Percentiles rank a stretch among this genome's conserved stretches.
These are phyloP conservation scores for Elsinoe perseae DNA, from an alignment of 2,329 filamentous ascomycete genomes.

Conservation along the genomic window DNA sequence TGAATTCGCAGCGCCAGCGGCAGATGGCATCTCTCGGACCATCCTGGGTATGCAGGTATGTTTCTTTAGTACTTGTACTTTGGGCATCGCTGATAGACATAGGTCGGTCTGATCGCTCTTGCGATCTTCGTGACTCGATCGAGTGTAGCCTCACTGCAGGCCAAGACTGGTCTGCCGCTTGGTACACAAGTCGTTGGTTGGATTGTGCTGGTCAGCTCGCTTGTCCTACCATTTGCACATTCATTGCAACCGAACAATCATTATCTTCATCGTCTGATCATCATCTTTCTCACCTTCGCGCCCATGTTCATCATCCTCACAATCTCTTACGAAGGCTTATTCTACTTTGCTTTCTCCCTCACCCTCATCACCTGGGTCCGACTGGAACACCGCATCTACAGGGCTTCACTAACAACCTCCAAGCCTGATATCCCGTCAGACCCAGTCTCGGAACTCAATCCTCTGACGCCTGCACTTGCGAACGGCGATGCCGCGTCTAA, in stretches of 20 bases:
- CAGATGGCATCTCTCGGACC: conserved; percentile 46
- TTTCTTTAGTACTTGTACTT: conserved; percentile 4
- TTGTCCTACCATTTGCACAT: conserved; percentile 75
- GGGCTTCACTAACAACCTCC: conserved; percentile 19
- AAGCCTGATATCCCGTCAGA: conserved; percentile 24
- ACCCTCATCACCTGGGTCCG: conserved; percentile 82
- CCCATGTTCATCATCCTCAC: conserved; percentile 93
- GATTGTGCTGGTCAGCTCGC: conserved; percentile 65
- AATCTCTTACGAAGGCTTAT: conserved; percentile 93
- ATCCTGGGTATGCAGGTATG: conserved; percentile 60
- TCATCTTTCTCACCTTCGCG: conserved; percentile 87
- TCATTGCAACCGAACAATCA: conserved; percentile 71
- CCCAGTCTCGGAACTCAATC: conserved; percentile 22
- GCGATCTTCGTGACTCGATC: conserved; percentile 81
- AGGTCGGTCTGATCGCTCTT: conserved; percentile 69
- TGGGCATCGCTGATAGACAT: conserved; percentile 16
- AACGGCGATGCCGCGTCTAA: conserved; percentile 29
- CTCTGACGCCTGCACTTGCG: conserved; percentile 29
- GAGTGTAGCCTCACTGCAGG: conserved; percentile 75
- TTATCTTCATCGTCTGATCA: conserved; percentile 80
- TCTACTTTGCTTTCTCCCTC: conserved; percentile 83
- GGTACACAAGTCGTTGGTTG: conserved; percentile 87
- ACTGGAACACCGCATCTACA: conserved; percentile 72
- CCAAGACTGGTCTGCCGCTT: conserved; percentile 72
- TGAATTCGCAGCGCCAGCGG: conserved; percentile 25